phyloP scores from a whole-genome alignment of 257 asterid genomes.

The Primulina tabacum region DNA sequence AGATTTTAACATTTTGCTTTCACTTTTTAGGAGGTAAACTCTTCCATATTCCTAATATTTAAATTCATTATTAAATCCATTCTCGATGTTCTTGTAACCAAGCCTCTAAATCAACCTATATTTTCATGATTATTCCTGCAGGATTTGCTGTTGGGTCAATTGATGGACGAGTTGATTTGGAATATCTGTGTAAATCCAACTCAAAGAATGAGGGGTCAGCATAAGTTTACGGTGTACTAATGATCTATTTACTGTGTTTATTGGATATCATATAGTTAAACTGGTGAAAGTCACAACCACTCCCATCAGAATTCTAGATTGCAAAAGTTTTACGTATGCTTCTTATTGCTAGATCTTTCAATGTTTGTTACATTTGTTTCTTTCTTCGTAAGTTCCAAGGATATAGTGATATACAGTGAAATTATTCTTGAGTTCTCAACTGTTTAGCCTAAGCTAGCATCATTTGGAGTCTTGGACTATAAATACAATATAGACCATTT shows the following conservation, averaged over 20 bases:
- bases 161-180: conserved; percentile 81
- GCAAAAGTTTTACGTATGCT: background rate
- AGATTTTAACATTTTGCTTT: background rate
- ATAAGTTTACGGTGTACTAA: conserved; percentile 13
- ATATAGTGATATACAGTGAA: background rate
- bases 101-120: background rate
- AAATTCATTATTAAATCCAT: background rate
- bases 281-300: background rate
- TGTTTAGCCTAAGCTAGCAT: background rate
- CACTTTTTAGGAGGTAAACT: background rate
- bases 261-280: conserved; percentile 3
- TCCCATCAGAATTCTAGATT: background rate
- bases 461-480: background rate
- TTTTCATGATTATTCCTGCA: conserved; percentile 32
- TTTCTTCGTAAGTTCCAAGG: background rate
- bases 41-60: background rate
- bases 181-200: conserved; percentile 44
- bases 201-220: conserved; percentile 62
- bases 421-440: background rate
- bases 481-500: conserved; percentile 3
- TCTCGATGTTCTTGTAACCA: background rate
- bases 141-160: conserved; percentile 76
- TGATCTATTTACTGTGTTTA: background rate
- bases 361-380: background rate
- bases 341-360: conserved; percentile 10